These are phyloP conservation scores for Fusarium coicis DNA, from an alignment of 2,329 filamentous ascomycete species.

Conservation along the genomic window DNA sequence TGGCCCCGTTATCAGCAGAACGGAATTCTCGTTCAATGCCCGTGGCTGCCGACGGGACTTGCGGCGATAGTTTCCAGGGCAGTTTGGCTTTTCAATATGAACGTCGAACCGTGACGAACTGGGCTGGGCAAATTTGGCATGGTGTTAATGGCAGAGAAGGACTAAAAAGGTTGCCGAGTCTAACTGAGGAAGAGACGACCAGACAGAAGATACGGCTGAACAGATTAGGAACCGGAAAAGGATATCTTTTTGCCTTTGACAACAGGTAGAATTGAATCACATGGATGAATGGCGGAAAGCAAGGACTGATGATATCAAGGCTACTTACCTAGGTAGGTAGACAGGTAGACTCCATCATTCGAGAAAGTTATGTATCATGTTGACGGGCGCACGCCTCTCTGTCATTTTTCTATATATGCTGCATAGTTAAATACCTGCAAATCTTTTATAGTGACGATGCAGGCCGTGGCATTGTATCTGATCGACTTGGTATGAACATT, in stretches of 20 bases:
- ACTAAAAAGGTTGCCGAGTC: slow-evolving; percentile 18
- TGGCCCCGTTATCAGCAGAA: not conserved
- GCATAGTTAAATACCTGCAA: slow-evolving; percentile 7
- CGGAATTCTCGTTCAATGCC: not conserved
- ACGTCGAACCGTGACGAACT: slow-evolving; percentile 22
- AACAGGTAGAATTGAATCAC: not conserved
- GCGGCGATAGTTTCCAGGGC: not conserved
- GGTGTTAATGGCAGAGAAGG: not conserved
- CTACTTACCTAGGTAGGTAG: not conserved
- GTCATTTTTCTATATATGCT: slow-evolving; percentile 1
- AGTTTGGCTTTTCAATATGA: slow-evolving; percentile 4
- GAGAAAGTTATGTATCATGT: slow-evolving; percentile 2
- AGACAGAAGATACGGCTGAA: slow-evolving; percentile 15
- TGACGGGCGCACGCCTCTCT: not conserved
- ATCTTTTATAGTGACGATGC: not conserved
- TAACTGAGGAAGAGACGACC: not conserved
- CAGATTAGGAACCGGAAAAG: slow-evolving; percentile 4
- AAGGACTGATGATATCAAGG: slow-evolving; percentile 6
- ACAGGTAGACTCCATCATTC: not conserved
- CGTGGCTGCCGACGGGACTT: not conserved
- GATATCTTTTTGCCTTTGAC: slow-evolving; percentile 8
- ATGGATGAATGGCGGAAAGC: slow-evolving; percentile 12
- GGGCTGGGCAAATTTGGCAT: slow-evolving; percentile 11
- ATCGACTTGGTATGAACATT: not conserved
- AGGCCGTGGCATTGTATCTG: not conserved